Evolutionary conservation across 2,329 filamentous ascomycete genomes (phyloP).

Genomic region (Arthrobotrys conoides): DNA sequence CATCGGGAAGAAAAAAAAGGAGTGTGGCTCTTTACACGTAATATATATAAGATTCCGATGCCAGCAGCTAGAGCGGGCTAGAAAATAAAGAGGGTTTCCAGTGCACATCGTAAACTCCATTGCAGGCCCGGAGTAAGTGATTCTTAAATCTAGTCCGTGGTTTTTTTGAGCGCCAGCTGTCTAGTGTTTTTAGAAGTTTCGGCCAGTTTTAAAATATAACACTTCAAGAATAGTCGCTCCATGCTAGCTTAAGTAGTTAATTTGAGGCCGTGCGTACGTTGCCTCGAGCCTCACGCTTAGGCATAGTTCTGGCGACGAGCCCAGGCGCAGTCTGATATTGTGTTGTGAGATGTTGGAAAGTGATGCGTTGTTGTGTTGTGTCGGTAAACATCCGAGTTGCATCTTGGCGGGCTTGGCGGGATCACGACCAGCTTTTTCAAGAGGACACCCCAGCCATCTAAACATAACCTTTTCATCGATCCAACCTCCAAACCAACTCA

Average conservation of each 20-base stretch:
- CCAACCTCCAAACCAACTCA: background rate
- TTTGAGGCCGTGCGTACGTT: too few relatives aligned
- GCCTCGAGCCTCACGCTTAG: too few relatives aligned
- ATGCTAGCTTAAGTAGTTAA: too few relatives aligned
- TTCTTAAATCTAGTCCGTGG: background rate
- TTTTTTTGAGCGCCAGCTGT: too few relatives aligned
- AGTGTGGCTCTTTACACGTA: background rate
- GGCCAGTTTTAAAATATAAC: too few relatives aligned
- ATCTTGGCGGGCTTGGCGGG: constrained; percentile 26
- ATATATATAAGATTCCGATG: background rate
- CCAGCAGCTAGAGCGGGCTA: background rate
- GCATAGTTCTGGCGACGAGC: too few relatives aligned
- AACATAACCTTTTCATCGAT: constrained; percentile 15
- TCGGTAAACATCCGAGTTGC: constrained; percentile 1
- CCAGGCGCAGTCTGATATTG: too few relatives aligned
- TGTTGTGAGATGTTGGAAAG: constrained; percentile 23
- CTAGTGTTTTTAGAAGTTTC: too few relatives aligned
- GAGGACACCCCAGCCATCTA: constrained; percentile 31
- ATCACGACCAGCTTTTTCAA: constrained; percentile 21
- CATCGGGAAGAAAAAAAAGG: background rate
- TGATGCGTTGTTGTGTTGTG: constrained; percentile 36
- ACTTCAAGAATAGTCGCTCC: too few relatives aligned
- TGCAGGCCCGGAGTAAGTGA: background rate
- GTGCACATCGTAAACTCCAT: background rate
- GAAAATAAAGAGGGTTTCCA: background rate